Conservation (phyloP, 257 asterid genomes). For the Scutellaria galericulata region DNA sequence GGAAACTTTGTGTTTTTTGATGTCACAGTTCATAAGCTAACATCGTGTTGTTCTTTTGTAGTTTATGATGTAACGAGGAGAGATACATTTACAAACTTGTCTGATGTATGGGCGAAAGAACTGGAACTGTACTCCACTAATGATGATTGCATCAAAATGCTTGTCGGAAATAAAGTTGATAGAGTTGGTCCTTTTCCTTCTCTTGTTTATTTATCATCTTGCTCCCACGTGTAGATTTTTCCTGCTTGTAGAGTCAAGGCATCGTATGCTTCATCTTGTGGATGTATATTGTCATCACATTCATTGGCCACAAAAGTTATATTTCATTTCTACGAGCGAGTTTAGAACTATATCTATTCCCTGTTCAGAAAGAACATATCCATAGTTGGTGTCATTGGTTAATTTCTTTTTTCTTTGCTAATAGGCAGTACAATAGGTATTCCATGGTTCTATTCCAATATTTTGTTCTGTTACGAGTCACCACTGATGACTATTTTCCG, state of each 20-base stretch:
- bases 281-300: not conserved
- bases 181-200: conserved; percentile 53
- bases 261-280: not conserved
- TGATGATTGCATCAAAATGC: conserved; percentile 86
- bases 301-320: too few relatives aligned
- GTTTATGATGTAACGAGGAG: conserved; percentile 94
- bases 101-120: conserved; percentile 93
- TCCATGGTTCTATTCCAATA: not conserved
- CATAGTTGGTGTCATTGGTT: not conserved
- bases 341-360: not conserved
- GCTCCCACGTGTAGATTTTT: not conserved
- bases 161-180: conserved; percentile 94
- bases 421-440: not conserved
- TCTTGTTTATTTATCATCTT: conserved; percentile 10
- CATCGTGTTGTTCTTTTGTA: conserved; percentile 32
- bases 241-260: not conserved
- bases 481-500: not conserved
- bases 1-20: not conserved
- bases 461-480: not conserved
- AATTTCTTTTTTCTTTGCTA: too few relatives aligned
- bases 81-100: conserved; percentile 76
- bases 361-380: conserved; percentile 12
- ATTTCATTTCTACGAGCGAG: not conserved
- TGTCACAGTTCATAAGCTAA: conserved; percentile 13
- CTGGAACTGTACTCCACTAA: conserved; percentile 79